These are phyloP conservation scores for Alternaria triticina DNA, from an alignment of 2,329 filamentous ascomycete species.

Conservation along the genomic window DNA sequence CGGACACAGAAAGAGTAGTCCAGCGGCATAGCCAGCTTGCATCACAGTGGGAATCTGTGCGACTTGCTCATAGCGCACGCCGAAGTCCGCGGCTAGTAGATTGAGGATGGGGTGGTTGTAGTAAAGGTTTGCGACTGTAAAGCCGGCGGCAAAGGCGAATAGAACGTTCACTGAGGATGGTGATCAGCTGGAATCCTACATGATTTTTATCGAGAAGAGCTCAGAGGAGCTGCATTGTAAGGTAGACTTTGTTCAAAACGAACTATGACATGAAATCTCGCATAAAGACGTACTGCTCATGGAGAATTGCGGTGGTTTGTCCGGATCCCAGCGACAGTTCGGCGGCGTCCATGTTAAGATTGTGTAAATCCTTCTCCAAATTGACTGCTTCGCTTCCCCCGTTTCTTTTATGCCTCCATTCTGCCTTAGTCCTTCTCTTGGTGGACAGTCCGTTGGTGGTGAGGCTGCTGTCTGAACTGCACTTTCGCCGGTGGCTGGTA, in stretches of 20 bases:
- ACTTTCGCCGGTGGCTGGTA: neutral
- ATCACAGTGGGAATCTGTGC: conserved; percentile 74
- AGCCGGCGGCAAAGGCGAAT: conserved; percentile 71
- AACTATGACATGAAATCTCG: neutral
- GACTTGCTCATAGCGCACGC: conserved; percentile 72
- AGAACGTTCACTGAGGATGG: conserved; percentile 65
- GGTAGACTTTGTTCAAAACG: neutral
- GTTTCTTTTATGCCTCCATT: neutral
- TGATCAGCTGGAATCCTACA: neutral
- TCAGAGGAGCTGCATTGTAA: neutral
- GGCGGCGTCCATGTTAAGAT: conserved; percentile 66
- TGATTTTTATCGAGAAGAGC: neutral
- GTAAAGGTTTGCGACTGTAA: conserved; percentile 82
- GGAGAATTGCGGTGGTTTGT: conserved; percentile 71
- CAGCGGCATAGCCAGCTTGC: conserved; percentile 79
- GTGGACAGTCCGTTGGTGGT: neutral
- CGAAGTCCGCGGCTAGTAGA: conserved; percentile 73
- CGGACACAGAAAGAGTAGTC: conserved; percentile 76
- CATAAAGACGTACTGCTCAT: conserved; percentile 50
- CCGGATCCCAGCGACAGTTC: conserved; percentile 71
- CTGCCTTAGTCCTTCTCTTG: neutral
- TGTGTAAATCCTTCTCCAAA: conserved; percentile 30
- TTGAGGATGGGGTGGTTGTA: conserved; percentile 83
- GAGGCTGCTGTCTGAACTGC: neutral
- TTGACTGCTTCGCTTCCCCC: conserved; percentile 2